Evolutionary conservation across 805 yeast genomes (phyloP), one percentile per base, ranked within the genome.

Genomic region (Scheffersomyces stipitis): DNA sequence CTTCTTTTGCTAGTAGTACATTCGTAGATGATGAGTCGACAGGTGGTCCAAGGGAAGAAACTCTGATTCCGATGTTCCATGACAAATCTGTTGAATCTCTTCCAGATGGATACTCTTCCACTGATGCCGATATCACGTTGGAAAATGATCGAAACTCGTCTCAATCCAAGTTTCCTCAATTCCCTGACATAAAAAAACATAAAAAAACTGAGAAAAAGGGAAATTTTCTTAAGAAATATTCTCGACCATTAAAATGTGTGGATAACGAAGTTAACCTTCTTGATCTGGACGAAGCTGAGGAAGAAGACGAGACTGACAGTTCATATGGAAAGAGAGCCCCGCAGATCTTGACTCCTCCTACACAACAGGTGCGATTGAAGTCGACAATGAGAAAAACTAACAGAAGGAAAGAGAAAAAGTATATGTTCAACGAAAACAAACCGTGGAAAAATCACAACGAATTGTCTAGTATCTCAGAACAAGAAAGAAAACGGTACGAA

Each of bases 361-460:
- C 20, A 15, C 43, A 34, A 38, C 47, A 41, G 3, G 69, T 75
- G 16, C 69, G 67, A 30, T 67, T 78, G 46, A 71, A 66, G 37
- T 71, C 78, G 4, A 78, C 83, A 4, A 64, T 78, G 70, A 57
- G 83, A 22, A 67, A 69, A 49, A 64, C 61, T 27, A 58, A 60
- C 51, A 65, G 60, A 36, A 42, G 56, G 33, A 71, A 69, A 41
- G 66, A 60, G 20, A 58, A 63, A 38, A 66, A 65, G 38, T 52
- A 66, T 13, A 58, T 60, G 18, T 89, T 90, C 59, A 83, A 90
- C 54, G 95, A 84, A 51, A 86, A 85, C 41, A 88, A 89, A 59
- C 98, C 98, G 0, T 89, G 97, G 96, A 89, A 90, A 51, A 81
- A 83, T 51, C 97, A 88, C 60, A 69, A 68, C 20, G 85, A 79